A percentile compares a stretch with the other conserved stretches of the same genome.
These are phyloP conservation scores for Cryptosporidium sp. DNA, from an alignment of 169 alveolate species.

Conservation along the genomic window DNA sequence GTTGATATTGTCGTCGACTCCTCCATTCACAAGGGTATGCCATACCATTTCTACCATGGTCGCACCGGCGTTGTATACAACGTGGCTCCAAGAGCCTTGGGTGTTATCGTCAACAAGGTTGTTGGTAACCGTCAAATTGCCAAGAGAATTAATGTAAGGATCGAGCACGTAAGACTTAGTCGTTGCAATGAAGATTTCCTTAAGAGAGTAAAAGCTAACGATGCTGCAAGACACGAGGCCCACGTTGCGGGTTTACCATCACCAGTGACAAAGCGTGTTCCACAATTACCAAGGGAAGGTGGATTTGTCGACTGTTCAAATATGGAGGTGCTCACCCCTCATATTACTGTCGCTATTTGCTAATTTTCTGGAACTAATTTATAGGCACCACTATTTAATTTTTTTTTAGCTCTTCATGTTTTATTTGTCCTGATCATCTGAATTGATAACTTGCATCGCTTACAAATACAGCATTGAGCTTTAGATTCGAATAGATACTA, in stretches of 20 bases:
- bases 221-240: slow-evolving; percentile 92
- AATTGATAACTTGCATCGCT: not conserved
- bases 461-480: too few species aligned
- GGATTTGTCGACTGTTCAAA: slow-evolving; percentile 74
- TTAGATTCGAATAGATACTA: too few species aligned
- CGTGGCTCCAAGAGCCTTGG: slow-evolving; percentile 95
- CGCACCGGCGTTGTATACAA: slow-evolving; percentile 98
- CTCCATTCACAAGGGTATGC: slow-evolving; percentile 98
- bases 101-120: slow-evolving; percentile 96
- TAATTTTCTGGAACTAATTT: slow-evolving; percentile 11
- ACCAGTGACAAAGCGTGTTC: slow-evolving; percentile 63
- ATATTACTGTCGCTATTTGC: slow-evolving; percentile 46
- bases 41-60: slow-evolving; percentile 98
- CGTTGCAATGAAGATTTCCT: slow-evolving; percentile 97
- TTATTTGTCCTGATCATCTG: not conserved
- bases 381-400: slow-evolving; percentile 13
- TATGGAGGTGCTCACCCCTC: slow-evolving; percentile 74
- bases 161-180: slow-evolving; percentile 96
- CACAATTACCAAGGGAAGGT: slow-evolving; percentile 58
- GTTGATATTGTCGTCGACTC: slow-evolving; percentile 98
- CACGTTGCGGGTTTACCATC: slow-evolving; percentile 64
- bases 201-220: slow-evolving; percentile 93
- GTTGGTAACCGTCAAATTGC: slow-evolving; percentile 95
- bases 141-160: slow-evolving; percentile 97
- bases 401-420: not conserved